Base-by-base conservation (phyloP, 1,284 basidiomycete genomes). In the Tylopilus sp. region DNA sequence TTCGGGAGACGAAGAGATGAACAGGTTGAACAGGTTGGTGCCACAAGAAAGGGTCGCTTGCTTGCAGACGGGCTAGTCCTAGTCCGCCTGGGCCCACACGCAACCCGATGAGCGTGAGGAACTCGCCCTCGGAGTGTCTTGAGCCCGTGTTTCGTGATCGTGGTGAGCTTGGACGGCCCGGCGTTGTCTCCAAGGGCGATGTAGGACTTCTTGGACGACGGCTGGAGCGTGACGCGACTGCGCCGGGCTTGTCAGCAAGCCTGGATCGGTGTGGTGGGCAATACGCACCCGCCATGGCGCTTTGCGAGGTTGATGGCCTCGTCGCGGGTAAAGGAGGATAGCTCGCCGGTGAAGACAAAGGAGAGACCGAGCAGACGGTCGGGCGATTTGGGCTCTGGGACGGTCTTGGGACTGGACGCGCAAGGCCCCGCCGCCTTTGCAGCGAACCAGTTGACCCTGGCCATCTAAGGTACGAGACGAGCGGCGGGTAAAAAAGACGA, bases 311-410 rank as follows among this genome's bases (percentile, higher is more conserved):
- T 92, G 35, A 80, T 67, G 0, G 92, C 90, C 63, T 98, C 94
- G 7, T 98, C 94, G 31, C 96, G 83, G 3, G 90, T 86, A 53
- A 99, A 84, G 52, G 88, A 90, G 42, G 81, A 83, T 42, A 99
- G 74, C 65, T 99, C 95, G 13, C 96, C 97, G 0, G 94, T 97
- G 61, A 99, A 99, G 24, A 99, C 97, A 61, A 99, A 89, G 0
- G 93, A 83, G 24, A 99, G 77, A 0, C 95, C 95, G 0, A 86
- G 82, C 3, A 99, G 78, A 67, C 91, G 94, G 63, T 95, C 87
- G 0, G 86, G 85, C 46, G 70, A 70, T 24, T 58, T 82, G 66
- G 59, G 85, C 82, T 90, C 80, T 0, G 96, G 97, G 4, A 98
- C 82, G 11, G 82, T 73, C 69, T 97, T 98, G 22, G 87, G 85